Base-by-base conservation (phyloP, 805 yeast genomes). In the Lipomyces kockii region DNA sequence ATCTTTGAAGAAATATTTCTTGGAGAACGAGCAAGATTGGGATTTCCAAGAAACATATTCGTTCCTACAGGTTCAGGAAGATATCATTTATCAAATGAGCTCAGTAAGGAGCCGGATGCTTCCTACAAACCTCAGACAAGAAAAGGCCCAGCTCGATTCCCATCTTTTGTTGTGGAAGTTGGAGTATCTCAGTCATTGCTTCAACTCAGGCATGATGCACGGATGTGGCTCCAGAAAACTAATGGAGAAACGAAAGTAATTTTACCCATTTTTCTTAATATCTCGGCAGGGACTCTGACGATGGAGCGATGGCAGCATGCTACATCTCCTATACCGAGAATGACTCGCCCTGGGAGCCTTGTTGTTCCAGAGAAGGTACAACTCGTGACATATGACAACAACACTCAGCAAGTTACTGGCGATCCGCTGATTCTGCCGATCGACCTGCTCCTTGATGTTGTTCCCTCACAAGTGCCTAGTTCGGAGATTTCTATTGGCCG, bases 131-230 rank as follows among this genome's bases (percentile, higher is more conserved):
- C 49, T 43, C 22, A 6, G 8, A 17, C 49, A 43, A 43, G 49
- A 43, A 4, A 43, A n/a, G 49, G 49, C 22, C 22, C 49, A n/a
- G 49, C 3, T 43, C 22, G 9, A 2, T 43, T 43, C 49, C 22
- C 49, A 43, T 43, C 49, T 43, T 43, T 43, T 43, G 9, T 43
- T 43, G 49, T 43, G 49, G 49, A 43, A 43, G 25, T 43, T 43
- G 49, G 49, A 43, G 49, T 43, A 43, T 43, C 49, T 43, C 49
- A 43, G 49, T 43, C 49, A 43, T 43, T n/a, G 49, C 22, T 43
- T 43, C 49, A 43, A 43, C 49, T 43, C 22, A 5, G 49, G 22
- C 22, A 43, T n/a, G 49, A 43, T 17, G 49, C 49, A 5, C 1
- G 22, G 3, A 0, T 43, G 49, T 43, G 49, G 49, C 49, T 43